Base-by-base conservation (phyloP, 75 land plant genomes). In the Picea sitchensis region DNA sequence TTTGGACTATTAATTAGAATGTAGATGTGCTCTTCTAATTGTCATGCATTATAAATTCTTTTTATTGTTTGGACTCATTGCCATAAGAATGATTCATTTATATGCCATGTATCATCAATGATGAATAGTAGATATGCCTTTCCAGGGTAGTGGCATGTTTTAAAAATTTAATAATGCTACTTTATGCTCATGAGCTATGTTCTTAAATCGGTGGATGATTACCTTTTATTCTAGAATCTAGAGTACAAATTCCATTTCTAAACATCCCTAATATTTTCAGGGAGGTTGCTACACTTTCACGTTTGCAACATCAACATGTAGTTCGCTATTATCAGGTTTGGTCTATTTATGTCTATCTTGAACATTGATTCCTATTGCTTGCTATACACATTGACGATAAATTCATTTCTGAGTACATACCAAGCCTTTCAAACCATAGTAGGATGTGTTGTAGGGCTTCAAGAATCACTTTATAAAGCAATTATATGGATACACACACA, bases 281-380 rank as follows among this genome's bases (percentile, higher is more conserved):
- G 91, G 99, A 96, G 83, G 99, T 96, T 18, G 96, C 99, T 15
- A 96, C 99, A 15, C 93, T 96, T 77, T 90, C 99, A 13, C 88
- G 97, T 41, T 83, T 96, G 83, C 99, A 96, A 77, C 99, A 96
- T 90, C 98, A 91, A n/a, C 98, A 96, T 85, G 95, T 96, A 84
- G 99, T 96, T 56, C 98, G 99, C 44, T 96, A 96, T 76, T 96
- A 94, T 76, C 99, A 96, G 93, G 99, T 92, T 36, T 64, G 64
- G 41, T 76, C 36, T 38, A 72, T 75, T 83, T 67, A 54, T 31
- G 61, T 14, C 60, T 76, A 54, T 31, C 36, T n/a, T 31, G 14
- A 75, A 21, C n/a, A 20, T 63, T 64, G 56, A 30, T 77, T 65
- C 17, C 20, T 76, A 41, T 58, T 76, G 58, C 18, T 2, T 47